Evolutionary conservation across 345 rosid genomes (phyloP).

Genomic region (Cardiospermum halicacabum): DNA sequence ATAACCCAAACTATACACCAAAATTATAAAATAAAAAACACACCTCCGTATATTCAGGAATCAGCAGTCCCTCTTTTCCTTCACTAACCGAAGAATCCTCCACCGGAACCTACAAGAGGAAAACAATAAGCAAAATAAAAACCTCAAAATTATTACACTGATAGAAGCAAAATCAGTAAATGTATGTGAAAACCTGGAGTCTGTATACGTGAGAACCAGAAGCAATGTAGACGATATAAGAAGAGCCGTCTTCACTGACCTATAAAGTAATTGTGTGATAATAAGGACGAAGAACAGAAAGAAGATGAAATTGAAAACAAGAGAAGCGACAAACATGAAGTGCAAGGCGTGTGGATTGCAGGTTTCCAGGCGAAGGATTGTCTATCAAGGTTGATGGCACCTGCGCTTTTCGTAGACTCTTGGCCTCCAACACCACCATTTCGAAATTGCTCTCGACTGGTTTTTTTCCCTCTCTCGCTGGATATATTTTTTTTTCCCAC

Average conservation of each 20-base stretch:
- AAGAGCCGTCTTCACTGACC: conserved; percentile 40
- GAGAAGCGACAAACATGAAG: conserved; percentile 35
- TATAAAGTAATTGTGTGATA: conserved; percentile 17
- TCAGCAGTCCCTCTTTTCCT: conserved; percentile 65
- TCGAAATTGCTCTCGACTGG: too few relatives aligned
- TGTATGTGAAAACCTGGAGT: conserved; percentile 29
- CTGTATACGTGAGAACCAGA: conserved; percentile 55
- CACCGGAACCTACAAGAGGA: conserved; percentile 34
- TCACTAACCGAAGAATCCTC: conserved; percentile 35
- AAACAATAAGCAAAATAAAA: neutral
- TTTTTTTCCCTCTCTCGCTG: too few relatives aligned
- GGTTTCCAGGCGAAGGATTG: conserved; percentile 55
- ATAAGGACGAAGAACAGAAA: too few relatives aligned
- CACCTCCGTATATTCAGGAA: conserved; percentile 48
- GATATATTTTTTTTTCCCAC: too few relatives aligned
- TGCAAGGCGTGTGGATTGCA: conserved; percentile 70
- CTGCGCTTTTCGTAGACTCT: conserved; percentile 42
- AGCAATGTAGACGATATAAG: conserved; percentile 57
- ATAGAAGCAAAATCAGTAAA: neutral
- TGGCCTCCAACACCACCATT: conserved; percentile 38
- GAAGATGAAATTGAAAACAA: neutral
- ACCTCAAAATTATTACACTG: too few relatives aligned
- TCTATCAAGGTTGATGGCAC: conserved; percentile 44
- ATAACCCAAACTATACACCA: too few relatives aligned
- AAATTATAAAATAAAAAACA: neutral